Evolutionary conservation across 177 flowering plant genomes (phyloP), one percentile per base, ranked within the genome.

Genomic region (Vitis hybrid): DNA sequence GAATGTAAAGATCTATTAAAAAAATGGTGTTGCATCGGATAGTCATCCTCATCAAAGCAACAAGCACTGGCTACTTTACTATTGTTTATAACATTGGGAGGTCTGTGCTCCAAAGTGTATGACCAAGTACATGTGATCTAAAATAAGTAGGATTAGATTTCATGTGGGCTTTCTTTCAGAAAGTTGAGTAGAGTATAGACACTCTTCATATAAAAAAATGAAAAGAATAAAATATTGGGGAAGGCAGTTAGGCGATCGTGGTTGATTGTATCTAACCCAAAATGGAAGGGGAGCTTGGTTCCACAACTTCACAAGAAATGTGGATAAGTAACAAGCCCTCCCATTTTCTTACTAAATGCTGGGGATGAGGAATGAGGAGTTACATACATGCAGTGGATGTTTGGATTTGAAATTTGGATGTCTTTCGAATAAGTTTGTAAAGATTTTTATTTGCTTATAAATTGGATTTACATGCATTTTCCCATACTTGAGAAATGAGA

Each of bases 101-200:
- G 62, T 30, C 6, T 62, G 27, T 16, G 58, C 57, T 68, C 68
- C 55, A 60, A 58, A 72, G 30, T 49, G 35, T 64, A 52, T 72
- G 74, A 59, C 66, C 72, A 77, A 66, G 73, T 79, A 76, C 89
- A 78, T 79, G 79, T 78, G 81, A 79, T 65, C 76, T 68, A 70
- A 56, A 74, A 21, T 64, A 56, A 68, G 72, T 30, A 68, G 77
- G 85, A 80, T 84, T 82, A 77, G 80, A 84, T 84, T 76, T 82
- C 87, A 84, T 80, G 87, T 84, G 85, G 79, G 67, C 59, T 70
- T 72, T 73, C 66, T 76, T 64, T 70, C 59, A 72, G 65, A 24
- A 62, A 61, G 69, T 55, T 52, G 68, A 56, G 56, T 27, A 48
- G 50, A 18, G 11, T 15, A 56, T 71, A 65, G 56, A 64, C 60